A percentile compares a stretch with the other conserved stretches of the same genome.
Conservation (phyloP, 345 rosid species). For the Citrus glauca region DNA sequence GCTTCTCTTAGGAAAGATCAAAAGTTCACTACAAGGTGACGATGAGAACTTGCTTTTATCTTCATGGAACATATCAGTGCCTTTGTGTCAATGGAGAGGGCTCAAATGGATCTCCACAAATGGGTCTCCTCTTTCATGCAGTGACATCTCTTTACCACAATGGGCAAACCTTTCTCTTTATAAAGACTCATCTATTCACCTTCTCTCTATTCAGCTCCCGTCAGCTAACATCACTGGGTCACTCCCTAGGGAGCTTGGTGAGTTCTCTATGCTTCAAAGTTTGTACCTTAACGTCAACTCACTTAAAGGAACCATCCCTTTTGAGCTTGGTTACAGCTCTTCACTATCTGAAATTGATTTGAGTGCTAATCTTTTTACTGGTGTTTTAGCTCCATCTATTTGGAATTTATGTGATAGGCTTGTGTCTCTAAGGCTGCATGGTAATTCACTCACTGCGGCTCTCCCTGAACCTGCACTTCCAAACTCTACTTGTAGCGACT, state of each 20-base stretch:
- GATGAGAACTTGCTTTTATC: slow-evolving; percentile 75
- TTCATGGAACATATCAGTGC: slow-evolving; percentile 87
- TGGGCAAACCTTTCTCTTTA: slow-evolving; percentile 66
- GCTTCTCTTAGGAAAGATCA: slow-evolving; percentile 71
- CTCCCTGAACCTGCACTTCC: slow-evolving; percentile 87
- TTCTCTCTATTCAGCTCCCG: slow-evolving; percentile 81
- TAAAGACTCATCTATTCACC: slow-evolving; percentile 72
- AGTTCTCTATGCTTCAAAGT: slow-evolving; percentile 82
- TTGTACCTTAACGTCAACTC: slow-evolving; percentile 76
- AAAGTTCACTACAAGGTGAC: slow-evolving; percentile 74
- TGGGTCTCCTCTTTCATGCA: slow-evolving; percentile 59
- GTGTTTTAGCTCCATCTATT: slow-evolving; percentile 72
- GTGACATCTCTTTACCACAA: slow-evolving; percentile 56
- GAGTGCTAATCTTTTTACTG: slow-evolving; percentile 55
- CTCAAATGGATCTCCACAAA: slow-evolving; percentile 84
- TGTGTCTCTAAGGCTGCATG: slow-evolving; percentile 59
- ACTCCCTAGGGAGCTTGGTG: slow-evolving; percentile 85
- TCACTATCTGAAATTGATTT: slow-evolving; percentile 79
- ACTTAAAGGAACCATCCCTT: slow-evolving; percentile 74
- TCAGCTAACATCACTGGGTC: slow-evolving; percentile 95
- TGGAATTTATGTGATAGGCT: slow-evolving; percentile 94
- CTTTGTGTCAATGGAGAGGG: slow-evolving; percentile 97
- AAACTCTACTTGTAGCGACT: slow-evolving; percentile 56
- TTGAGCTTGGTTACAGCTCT: slow-evolving; percentile 91
- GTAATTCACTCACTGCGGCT: slow-evolving; percentile 59